phyloP scores from a whole-genome alignment of 441 rosid genomes.

The Isatis lusitanica region DNA sequence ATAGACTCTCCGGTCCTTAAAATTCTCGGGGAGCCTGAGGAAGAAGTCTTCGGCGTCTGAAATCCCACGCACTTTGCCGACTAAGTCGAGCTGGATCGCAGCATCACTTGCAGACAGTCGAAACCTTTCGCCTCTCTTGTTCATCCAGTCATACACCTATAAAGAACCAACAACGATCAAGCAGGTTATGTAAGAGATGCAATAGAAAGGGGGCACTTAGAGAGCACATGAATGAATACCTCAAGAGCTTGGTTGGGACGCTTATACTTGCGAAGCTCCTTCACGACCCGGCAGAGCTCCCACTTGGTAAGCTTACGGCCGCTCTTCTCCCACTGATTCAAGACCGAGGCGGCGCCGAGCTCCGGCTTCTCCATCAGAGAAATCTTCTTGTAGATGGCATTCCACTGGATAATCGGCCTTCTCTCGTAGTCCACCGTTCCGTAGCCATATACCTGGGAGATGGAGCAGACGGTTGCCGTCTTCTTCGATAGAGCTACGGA shows the following conservation, averaged over 20 bases:
- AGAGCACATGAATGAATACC: slow-evolving; percentile 40
- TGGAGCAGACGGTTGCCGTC: slow-evolving; percentile 50
- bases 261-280: slow-evolving; percentile 87
- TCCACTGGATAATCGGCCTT: slow-evolving; percentile 82
- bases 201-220: background rate
- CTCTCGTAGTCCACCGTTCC: slow-evolving; percentile 81
- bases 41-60: slow-evolving; percentile 69
- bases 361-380: slow-evolving; percentile 83
- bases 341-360: slow-evolving; percentile 61
- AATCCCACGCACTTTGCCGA: slow-evolving; percentile 82
- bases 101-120: slow-evolving; percentile 77
- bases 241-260: slow-evolving; percentile 78
- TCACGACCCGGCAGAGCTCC: slow-evolving; percentile 93
- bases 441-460: slow-evolving; percentile 72
- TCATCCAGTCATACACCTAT: slow-evolving; percentile 94
- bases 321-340: slow-evolving; percentile 69
- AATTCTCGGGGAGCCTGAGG: slow-evolving; percentile 48
- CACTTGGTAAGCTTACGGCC: slow-evolving; percentile 77
- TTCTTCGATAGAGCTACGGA: slow-evolving; percentile 29
- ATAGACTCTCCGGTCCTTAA: slow-evolving; percentile 78
- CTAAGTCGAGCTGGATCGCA: slow-evolving; percentile 86
- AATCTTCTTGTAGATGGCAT: slow-evolving; percentile 63
- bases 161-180: background rate
- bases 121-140: slow-evolving; percentile 68
- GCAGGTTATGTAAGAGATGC: background rate